Base-by-base conservation (phyloP, 768 basidiomycete species). In the Nidularia sp. region DNA sequence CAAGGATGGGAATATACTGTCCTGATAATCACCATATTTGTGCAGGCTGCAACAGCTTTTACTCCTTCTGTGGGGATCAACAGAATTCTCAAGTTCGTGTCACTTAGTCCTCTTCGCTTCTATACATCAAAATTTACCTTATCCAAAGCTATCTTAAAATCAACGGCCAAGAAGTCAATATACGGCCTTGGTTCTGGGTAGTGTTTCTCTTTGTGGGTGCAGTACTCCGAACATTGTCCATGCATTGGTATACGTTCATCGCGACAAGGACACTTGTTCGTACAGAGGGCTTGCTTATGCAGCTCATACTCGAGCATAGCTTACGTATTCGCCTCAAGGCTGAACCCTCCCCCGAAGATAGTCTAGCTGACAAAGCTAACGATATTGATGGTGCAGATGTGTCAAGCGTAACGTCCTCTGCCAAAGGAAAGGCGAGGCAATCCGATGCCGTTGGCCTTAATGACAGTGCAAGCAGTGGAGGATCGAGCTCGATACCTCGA, bases 261-360 rank as follows among this genome's bases (percentile, higher is more conserved):
- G 75, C 67, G 64, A 82, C 75, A 0, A 66, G 79, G 4, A 66
- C 69, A 8, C 58, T 77, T 22, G 76, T 81, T 13, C 78, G 76
- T 4, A 58, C 66, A 3, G 81, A 86, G 60, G 74, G 63, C 8
- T 61, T 75, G 34, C 55, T 74, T 49, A 71, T 72, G 1, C 68
- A 75, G 50, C 63, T 74, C 10, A 55, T 74, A 34, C 71, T 74
- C 35, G 71, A 73, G 43, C 72, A 75, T 47, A 65, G 70, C 3
- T 72, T 90, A 7, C 75, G 82, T 32, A 77, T 88, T 45, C 74
- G 86, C 32, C 73, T 85, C 68, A 80, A 77, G 53, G 75, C 81
- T 22, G 69, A 69, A 52, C 56, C 60, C 3, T 70, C 45, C 12
- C 35, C 12, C 18, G 35, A 34, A 18, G 13, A 15, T 4, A 25